Evolutionary conservation across 495 filamentous ascomycete species (phyloP), one percentile per base, ranked within the genome.

Genomic region (Penicillium pulvis): DNA sequence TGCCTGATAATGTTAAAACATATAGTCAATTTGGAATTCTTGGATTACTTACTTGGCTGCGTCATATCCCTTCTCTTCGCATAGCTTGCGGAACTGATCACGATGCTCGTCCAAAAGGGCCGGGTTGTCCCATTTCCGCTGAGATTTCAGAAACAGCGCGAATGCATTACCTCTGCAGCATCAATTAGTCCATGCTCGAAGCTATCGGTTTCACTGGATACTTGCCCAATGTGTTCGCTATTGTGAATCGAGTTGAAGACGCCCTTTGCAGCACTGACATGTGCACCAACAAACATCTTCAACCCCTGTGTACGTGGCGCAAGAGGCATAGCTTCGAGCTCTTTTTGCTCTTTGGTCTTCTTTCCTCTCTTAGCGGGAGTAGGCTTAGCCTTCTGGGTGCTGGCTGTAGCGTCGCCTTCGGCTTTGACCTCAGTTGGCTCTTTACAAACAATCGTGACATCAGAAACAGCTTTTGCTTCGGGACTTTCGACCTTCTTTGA

Each of bases 111-210:
- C 72, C 31, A 87, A 79, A 3, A 98, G 76, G 11, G 88, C 82
- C 1, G 93, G 92, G 63, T 88, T 93, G n/a, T 81, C 77, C 94
- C 94, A 98, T 76, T 95, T 97, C 42, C 91, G 85, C 69, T 98
- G 95, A 0, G 90, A 94, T 69, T 98, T 98, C 55, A 98, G 81
- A 73, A 98, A 98, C 20, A 98, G 74, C 14, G 94, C 94, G 60
- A 97, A 94, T 20, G 92, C 85, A 67, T 98, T 98, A 23, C 87
- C 92, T 55, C 93, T 86, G 44, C 30, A 49, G 23, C 36, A 45
- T 53, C 53, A 42, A 30, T 68, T 58, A 70, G 63, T 50, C 12
- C 16, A 24, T 16, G 35, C 10, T 23, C 4, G 16, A 23, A 19
- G 2, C 5, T 23, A 44, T 49, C 24, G 19, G 65, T 33, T 19